A percentile compares a stretch with the other conserved stretches of the same genome.
phyloP scores from a whole-genome alignment of 2,329 filamentous ascomycete genomes.

The Aspergillus sergii region DNA sequence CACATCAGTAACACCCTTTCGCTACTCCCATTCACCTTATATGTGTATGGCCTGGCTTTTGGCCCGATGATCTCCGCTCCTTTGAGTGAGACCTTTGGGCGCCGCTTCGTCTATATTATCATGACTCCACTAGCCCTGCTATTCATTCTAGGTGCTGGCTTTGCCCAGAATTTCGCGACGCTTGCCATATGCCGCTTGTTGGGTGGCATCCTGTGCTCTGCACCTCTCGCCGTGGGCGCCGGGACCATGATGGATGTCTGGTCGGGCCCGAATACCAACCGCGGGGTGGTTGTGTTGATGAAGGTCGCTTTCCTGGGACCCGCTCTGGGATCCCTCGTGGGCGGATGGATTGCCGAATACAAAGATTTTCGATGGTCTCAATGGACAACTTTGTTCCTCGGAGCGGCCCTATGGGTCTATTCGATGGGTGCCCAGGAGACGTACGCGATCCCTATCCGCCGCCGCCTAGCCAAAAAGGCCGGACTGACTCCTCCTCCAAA shows the following conservation, averaged over 20 bases:
- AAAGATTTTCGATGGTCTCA: constrained; percentile 74
- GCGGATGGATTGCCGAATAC: constrained; percentile 61
- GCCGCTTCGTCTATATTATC: constrained; percentile 12
- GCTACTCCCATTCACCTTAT: constrained; percentile 14
- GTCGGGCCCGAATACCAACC: neutral
- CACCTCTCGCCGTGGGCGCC: constrained; percentile 17
- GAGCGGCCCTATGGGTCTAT: constrained; percentile 61
- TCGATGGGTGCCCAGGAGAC: constrained; percentile 64
- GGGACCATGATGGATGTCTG: constrained; percentile 21
- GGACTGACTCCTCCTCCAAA: neutral
- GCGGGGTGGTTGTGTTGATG: constrained; percentile 28
- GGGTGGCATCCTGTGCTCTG: constrained; percentile 10
- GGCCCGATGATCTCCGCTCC: constrained; percentile 15
- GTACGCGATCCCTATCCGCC: constrained; percentile 69
- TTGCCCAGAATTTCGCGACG: constrained; percentile 7
- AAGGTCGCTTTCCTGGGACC: constrained; percentile 58
- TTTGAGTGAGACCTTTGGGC: constrained; percentile 13
- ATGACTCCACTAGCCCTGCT: constrained; percentile 11
- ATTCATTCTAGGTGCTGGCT: constrained; percentile 12
- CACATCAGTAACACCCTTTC: constrained; percentile 10
- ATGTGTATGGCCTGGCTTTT: constrained; percentile 15
- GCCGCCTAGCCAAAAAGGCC: constrained; percentile 48
- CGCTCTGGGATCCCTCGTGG: constrained; percentile 59
- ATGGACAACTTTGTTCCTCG: constrained; percentile 67
- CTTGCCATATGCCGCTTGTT: constrained; percentile 14